Percentiles rank a stretch among this genome's conserved stretches.
Evolutionary conservation across 768 basidiomycete species (phyloP).

Genomic region (Candolleomyces eurysporus): DNA sequence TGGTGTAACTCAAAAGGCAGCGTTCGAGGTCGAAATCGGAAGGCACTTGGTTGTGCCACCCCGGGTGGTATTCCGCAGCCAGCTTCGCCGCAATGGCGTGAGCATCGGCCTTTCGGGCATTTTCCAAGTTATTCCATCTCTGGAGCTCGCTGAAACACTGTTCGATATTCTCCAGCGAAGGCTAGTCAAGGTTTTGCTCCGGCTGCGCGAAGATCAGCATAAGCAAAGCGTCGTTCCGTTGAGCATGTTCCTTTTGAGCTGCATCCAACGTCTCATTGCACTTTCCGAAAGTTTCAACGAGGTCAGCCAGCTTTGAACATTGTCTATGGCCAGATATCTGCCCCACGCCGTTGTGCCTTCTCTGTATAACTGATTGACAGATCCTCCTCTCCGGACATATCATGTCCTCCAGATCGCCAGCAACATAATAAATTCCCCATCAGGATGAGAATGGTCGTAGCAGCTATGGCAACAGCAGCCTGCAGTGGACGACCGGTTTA

Average conservation of each 20-base stretch:
- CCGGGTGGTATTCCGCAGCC: neutral
- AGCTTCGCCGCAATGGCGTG: neutral
- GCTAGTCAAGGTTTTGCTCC: neutral
- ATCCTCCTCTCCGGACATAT: neutral
- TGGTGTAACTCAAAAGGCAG: neutral
- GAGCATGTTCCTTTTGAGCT: neutral
- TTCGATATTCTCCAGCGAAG: neutral
- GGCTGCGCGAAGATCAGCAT: neutral
- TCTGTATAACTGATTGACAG: neutral
- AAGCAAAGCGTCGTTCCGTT: neutral
- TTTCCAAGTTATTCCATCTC: neutral
- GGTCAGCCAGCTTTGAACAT: neutral
- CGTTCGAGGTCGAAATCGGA: neutral
- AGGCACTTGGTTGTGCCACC: neutral
- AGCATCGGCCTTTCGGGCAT: neutral
- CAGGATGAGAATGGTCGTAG: neutral
- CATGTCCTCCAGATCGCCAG: neutral
- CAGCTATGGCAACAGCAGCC: neutral
- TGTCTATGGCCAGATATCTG: neutral
- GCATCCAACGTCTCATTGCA: neutral
- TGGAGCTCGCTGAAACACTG: neutral
- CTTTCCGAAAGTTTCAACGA: neutral
- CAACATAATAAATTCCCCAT: neutral
- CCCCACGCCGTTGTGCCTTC: neutral
- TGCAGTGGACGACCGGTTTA: neutral